Percentiles rank a stretch among this genome's conserved stretches.
Conservation (phyloP, 116 monocot genomes). For the Trichopus zeylanicus region DNA sequence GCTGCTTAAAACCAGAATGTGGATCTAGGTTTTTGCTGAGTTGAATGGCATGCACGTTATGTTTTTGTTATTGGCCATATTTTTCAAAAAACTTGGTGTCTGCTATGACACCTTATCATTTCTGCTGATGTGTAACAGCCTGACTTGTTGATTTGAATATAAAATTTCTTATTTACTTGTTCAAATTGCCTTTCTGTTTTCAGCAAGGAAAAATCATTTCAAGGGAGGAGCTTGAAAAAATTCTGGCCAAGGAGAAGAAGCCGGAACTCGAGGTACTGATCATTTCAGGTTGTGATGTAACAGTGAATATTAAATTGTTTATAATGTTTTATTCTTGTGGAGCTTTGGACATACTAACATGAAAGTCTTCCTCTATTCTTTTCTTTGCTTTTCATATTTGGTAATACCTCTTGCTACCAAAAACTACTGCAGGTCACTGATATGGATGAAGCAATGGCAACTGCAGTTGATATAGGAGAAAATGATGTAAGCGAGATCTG, state of each 20-base stretch:
- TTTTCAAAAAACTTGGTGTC: no score
- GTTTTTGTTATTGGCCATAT: no score
- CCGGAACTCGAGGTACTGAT: constrained; percentile 65
- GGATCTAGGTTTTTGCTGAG: no score
- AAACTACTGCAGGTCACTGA: constrained; percentile 48
- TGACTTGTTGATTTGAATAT: background rate
- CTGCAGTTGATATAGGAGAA: constrained; percentile 94
- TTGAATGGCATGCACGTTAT: no score
- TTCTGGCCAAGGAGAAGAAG: constrained; percentile 68
- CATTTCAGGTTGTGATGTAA: background rate
- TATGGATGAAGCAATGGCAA: constrained; percentile 85
- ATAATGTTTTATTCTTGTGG: background rate
- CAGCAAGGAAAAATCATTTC: constrained; percentile 80
- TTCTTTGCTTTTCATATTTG: no score
- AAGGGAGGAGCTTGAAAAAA: constrained; percentile 65
- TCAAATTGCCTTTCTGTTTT: constrained; percentile 3
- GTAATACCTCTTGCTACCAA: background rate
- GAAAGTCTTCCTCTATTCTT: no score
- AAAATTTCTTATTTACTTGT: background rate
- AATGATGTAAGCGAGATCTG: constrained; percentile 48
- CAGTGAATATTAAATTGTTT: background rate
- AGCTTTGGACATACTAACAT: background rate
- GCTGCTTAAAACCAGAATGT: no score
- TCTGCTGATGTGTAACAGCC: background rate
- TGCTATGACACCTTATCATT: background rate